Evolutionary conservation across 495 filamentous ascomycete species (phyloP).

Genomic region (Penicilliopsis zonata): DNA sequence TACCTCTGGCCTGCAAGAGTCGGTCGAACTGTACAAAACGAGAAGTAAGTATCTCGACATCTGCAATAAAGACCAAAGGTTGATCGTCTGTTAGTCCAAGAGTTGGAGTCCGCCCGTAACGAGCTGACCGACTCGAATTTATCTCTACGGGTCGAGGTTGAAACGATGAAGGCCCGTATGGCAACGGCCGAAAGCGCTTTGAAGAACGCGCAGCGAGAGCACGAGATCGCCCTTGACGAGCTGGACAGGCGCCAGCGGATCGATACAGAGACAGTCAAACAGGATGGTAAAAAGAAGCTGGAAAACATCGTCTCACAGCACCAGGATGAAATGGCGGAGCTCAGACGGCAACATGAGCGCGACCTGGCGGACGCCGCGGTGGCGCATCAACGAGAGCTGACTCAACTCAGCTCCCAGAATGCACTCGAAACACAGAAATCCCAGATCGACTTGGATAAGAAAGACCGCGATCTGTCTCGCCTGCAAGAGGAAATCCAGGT

Average conservation of each 20-base stretch:
- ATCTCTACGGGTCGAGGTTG: slow-evolving; percentile 44
- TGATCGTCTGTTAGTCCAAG: too few species aligned
- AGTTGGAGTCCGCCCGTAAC: slow-evolving; percentile 49
- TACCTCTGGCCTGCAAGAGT: slow-evolving; percentile 52
- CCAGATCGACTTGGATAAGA: slow-evolving; percentile 49
- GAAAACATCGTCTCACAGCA: slow-evolving; percentile 31
- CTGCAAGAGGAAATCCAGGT: slow-evolving; percentile 39
- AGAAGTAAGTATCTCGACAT: slow-evolving; percentile 46
- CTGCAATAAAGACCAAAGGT: slow-evolving; percentile 43
- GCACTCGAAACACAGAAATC: slow-evolving; percentile 50
- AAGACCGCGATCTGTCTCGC: slow-evolving; percentile 44
- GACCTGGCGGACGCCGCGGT: slow-evolving; percentile 56
- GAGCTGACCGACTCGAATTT: slow-evolving; percentile 45
- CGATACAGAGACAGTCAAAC: slow-evolving; percentile 30
- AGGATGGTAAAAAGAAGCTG: slow-evolving; percentile 28
- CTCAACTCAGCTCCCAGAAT: slow-evolving; percentile 48
- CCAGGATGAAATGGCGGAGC: slow-evolving; percentile 33
- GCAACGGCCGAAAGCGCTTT: slow-evolving; percentile 28
- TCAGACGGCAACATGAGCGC: slow-evolving; percentile 35
- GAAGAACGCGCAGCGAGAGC: slow-evolving; percentile 37
- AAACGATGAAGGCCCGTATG: slow-evolving; percentile 39
- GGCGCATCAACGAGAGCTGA: slow-evolving; percentile 47
- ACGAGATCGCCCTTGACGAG: slow-evolving; percentile 49
- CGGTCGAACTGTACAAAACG: slow-evolving; percentile 55
- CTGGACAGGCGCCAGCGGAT: slow-evolving; percentile 33